Evolutionary conservation across 1,139 yeast species (phyloP).

Genomic region (Magnusiomyces sp.): DNA sequence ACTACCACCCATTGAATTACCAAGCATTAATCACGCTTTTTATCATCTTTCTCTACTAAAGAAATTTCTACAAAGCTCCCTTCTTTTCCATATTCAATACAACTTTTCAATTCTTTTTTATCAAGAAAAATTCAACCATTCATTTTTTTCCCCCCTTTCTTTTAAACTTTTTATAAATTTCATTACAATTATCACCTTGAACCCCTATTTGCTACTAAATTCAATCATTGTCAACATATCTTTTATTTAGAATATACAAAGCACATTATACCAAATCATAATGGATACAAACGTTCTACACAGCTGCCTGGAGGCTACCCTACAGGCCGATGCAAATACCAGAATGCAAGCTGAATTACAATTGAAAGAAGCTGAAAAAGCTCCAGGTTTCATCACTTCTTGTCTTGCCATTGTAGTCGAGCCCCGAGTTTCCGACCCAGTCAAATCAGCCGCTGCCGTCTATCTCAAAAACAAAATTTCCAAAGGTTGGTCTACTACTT

Average conservation of each 20-base stretch:
- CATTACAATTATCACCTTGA: too few relatives aligned
- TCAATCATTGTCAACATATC: too few relatives aligned
- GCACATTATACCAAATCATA: neutral
- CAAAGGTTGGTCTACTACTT: slow-evolving; percentile 49
- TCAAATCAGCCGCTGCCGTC: slow-evolving; percentile 75
- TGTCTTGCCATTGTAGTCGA: slow-evolving; percentile 69
- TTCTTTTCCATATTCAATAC: too few relatives aligned
- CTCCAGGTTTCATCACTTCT: slow-evolving; percentile 74
- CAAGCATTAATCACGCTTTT: neutral
- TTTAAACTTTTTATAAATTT: too few relatives aligned
- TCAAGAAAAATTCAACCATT: too few relatives aligned
- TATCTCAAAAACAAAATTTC: slow-evolving; percentile 72
- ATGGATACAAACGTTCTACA: slow-evolving; percentile 67
- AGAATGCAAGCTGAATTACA: slow-evolving; percentile 65
- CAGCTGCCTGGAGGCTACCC: slow-evolving; percentile 74
- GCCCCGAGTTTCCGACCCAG: slow-evolving; percentile 44
- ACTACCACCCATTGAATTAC: neutral
- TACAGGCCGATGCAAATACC: slow-evolving; percentile 54
- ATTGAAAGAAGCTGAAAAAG: slow-evolving; percentile 46
- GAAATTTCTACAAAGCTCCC: too few relatives aligned
- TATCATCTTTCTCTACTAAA: too few relatives aligned
- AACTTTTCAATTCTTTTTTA: too few relatives aligned
- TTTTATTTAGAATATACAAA: too few relatives aligned
- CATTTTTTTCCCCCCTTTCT: too few relatives aligned
- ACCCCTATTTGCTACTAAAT: too few relatives aligned